Evolutionary conservation across 805 yeast species (phyloP).

Genomic region (Candida verbasci): DNA sequence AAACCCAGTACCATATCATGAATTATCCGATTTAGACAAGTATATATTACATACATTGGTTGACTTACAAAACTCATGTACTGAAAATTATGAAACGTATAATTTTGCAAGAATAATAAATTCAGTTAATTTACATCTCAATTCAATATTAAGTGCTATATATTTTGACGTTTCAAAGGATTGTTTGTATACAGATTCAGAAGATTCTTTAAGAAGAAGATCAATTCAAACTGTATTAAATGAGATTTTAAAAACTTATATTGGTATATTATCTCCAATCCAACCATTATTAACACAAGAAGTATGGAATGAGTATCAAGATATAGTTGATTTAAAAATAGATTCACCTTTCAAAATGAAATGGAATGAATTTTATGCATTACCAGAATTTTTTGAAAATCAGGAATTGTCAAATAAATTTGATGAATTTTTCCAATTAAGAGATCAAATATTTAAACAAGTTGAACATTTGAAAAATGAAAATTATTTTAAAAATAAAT

Average conservation of each 20-base stretch:
- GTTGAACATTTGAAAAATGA: slow-evolving; percentile 55
- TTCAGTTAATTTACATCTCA: slow-evolving; percentile 66
- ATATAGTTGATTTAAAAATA: slow-evolving; percentile 15
- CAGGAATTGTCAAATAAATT: slow-evolving; percentile 40
- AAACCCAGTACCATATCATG: slow-evolving; percentile 32
- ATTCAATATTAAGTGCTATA: slow-evolving; percentile 68
- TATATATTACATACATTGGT: slow-evolving; percentile 55
- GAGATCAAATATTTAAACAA: slow-evolving; percentile 45
- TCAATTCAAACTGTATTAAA: slow-evolving; percentile 64
- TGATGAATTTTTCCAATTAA: slow-evolving; percentile 40
- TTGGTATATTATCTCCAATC: slow-evolving; percentile 73
- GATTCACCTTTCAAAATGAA: slow-evolving; percentile 47
- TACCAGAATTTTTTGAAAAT: slow-evolving; percentile 32
- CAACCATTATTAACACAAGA: slow-evolving; percentile 85
- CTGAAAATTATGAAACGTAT: slow-evolving; percentile 47
- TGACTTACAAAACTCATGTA: slow-evolving; percentile 39
- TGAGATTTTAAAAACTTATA: slow-evolving; percentile 55
- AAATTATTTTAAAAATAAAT: slow-evolving; percentile 51
- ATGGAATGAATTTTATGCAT: slow-evolving; percentile 25
- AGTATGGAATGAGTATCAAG: slow-evolving; percentile 64
- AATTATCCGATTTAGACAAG: slow-evolving; percentile 48
- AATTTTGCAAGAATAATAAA: slow-evolving; percentile 71
- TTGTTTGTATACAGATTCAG: slow-evolving; percentile 66
- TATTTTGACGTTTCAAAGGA: slow-evolving; percentile 89
- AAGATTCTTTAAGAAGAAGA: slow-evolving; percentile 45